Evolutionary conservation across 73 alveolate species (phyloP), one percentile per base, ranked within the genome.

Genomic region (Breviolum minutum): DNA sequence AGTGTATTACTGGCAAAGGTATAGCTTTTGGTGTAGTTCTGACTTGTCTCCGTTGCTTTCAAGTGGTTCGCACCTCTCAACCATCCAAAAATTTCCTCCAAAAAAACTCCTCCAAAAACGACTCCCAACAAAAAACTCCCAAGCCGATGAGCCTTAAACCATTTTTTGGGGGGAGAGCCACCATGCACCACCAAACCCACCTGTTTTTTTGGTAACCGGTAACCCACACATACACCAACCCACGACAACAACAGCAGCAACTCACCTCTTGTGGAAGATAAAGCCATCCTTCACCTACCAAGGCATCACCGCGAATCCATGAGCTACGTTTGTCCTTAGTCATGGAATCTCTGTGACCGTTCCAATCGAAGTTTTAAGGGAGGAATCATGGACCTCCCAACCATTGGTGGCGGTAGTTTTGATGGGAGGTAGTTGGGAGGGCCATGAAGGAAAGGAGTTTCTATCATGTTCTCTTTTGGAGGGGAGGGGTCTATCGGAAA

Each of bases 271-370:
- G 94, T 26, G 94, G 94, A 14, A 85, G 77, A 26, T 62, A 85
- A 60, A 85, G 97, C 97, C 63, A 73, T 80, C 82, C 89, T 80
- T 91, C 97, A 6, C 97, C 97, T 64, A 91, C 40, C 97, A 91
- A 26, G 69, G 97, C 97, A 20, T 91, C 97, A 63, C 97, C 97
- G 13, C 97, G 97, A 22, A 91, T 91, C 97, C 97, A 91, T 8
- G 76, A 30, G 97, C 83, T 91, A 80, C 97, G 89, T 64, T 91
- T 91, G 66, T 91, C 97, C 96, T 90, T 0, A 22, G 92, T 32
- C 26, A n/a, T n/a, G n/a, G n/a, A n/a, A n/a, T n/a, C n/a, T n/a
- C n/a, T n/a, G 24, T 13, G n/a, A n/a, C n/a, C n/a, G n/a, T n/a
- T n/a, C n/a, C n/a, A n/a, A n/a, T n/a, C n/a, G n/a, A n/a, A n/a